A percentile compares a stretch with the other conserved stretches of the same genome.
These are phyloP conservation scores for Agrocybe pediades DNA, from an alignment of 768 basidiomycete species.

Conservation along the genomic window DNA sequence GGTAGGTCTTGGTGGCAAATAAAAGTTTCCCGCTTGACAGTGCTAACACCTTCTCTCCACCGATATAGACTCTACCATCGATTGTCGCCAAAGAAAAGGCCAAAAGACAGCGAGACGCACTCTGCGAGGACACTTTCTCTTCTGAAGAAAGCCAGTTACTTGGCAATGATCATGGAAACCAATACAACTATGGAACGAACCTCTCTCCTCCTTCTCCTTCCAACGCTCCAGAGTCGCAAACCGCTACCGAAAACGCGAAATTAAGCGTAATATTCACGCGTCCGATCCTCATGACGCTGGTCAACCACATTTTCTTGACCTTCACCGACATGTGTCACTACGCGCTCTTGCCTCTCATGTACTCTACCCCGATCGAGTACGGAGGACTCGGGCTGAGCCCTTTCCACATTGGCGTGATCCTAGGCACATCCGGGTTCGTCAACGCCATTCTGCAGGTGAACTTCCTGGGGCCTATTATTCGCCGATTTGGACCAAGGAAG, in stretches of 20 bases:
- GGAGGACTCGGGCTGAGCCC: slow-evolving; percentile 72
- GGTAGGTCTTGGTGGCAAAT: slow-evolving; percentile 24
- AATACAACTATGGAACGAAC: slow-evolving; percentile 10
- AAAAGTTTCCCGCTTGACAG: not conserved
- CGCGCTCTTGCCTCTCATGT: slow-evolving; percentile 43
- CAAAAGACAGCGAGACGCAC: not conserved
- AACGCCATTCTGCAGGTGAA: slow-evolving; percentile 58
- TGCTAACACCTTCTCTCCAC: not conserved
- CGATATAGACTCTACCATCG: slow-evolving; percentile 35
- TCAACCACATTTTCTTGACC: slow-evolving; percentile 36
- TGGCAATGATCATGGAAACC: not conserved
- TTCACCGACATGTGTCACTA: slow-evolving; percentile 38
- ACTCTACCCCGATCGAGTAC: slow-evolving; percentile 58
- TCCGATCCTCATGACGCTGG: slow-evolving; percentile 29
- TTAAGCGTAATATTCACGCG: slow-evolving; percentile 27
- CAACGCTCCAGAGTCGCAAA: not conserved
- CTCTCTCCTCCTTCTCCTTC: not conserved
- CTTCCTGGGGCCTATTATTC: slow-evolving; percentile 51
- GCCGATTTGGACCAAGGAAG: slow-evolving; percentile 56
- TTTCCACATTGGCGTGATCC: slow-evolving; percentile 55
- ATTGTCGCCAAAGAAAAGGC: slow-evolving; percentile 15
- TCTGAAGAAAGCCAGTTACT: slow-evolving; percentile 12
- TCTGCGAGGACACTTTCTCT: not conserved
- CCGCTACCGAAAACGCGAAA: slow-evolving; percentile 12
- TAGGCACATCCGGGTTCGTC: slow-evolving; percentile 43